Base-by-base conservation (phyloP, 2,329 filamentous ascomycete genomes). In the Claviceps digitariae region DNA sequence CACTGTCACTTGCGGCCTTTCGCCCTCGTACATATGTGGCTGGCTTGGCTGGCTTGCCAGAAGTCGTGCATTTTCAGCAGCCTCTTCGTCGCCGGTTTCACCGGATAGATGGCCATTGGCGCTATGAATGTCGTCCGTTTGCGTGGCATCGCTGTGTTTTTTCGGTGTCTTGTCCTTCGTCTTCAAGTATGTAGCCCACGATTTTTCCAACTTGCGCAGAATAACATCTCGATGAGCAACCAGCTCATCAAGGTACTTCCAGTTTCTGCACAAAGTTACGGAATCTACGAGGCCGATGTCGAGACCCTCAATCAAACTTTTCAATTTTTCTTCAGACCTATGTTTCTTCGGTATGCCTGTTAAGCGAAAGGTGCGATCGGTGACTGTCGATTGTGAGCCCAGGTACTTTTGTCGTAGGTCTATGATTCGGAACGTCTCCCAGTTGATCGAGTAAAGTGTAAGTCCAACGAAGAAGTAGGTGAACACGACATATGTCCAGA, bases 401-500 rank as follows among this genome's bases (percentile, higher is more conserved):
- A 98, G 77, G 64, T 96, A 98, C 55, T 90, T 83, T 67, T 98
- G 93, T 25, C 93, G 78, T 31, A 91, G 79, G 54, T 84, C 80
- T 58, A 97, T 94, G 51, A 98, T 85, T 55, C 83, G 85, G 59
- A 85, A 81, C 0, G 93, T 97, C 69, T 95, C 85, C 44, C 78
- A 78, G 55, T 91, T 82, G 61, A 97, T 82, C 60, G 91, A 79
- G 65, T 90, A 95, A 13, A 96, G 73, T 0, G 87, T 86, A 44
- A 97, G 70, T 1, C 74, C 81, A 6, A 86, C 91, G 67, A 97
- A 98, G 50, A 97, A 76, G 71, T 96, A 98, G 1, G 90, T 87
- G 62, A 98, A 98, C n/a, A 87, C 75, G 15, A 95, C 79, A 63
- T 97, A 96, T 62, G 91, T 87, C 90, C 91, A 96, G 1, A 96